Evolutionary conservation across 257 asterid species (phyloP).

Genomic region (Gynochthodes officinalis): DNA sequence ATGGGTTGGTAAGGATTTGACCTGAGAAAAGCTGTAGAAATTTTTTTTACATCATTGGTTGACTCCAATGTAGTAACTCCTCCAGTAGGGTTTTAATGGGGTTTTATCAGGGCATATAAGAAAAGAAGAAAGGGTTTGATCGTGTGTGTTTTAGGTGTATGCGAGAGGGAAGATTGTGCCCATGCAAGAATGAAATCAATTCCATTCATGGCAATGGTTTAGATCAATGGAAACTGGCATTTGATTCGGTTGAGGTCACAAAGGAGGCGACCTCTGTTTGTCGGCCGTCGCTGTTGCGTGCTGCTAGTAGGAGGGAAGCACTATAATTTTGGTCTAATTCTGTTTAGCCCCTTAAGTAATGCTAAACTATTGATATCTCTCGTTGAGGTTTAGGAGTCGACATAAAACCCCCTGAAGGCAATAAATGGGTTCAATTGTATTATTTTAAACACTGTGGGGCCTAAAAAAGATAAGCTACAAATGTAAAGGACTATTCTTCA

Average conservation of each 20-base stretch:
- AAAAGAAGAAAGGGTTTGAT: background rate
- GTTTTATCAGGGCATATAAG: background rate
- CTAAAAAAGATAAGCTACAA: too few relatives aligned
- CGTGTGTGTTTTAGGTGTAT: background rate
- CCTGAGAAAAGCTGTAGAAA: constrained; percentile 5
- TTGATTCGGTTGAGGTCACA: background rate
- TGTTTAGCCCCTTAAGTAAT: too few relatives aligned
- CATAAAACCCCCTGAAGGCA: too few relatives aligned
- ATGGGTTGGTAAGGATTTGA: constrained; percentile 6
- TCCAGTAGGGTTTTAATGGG: background rate
- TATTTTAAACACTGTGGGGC: too few relatives aligned
- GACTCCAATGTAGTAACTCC: background rate
- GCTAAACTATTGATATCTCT: too few relatives aligned
- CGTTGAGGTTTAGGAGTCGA: too few relatives aligned
- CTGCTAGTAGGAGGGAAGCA: too few relatives aligned
- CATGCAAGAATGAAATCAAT: background rate
- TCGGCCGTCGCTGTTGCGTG: too few relatives aligned
- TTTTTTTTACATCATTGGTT: constrained; percentile 1
- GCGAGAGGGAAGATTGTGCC: background rate
- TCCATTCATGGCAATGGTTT: background rate
- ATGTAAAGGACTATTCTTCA: too few relatives aligned
- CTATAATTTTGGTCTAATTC: too few relatives aligned
- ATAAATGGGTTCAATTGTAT: too few relatives aligned
- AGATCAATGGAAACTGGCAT: background rate
- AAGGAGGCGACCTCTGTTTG: too few relatives aligned